Evolutionary conservation across 192 early-diverging fungal genomes (phyloP).

Genomic region (Rhizophagus prolifer): DNA sequence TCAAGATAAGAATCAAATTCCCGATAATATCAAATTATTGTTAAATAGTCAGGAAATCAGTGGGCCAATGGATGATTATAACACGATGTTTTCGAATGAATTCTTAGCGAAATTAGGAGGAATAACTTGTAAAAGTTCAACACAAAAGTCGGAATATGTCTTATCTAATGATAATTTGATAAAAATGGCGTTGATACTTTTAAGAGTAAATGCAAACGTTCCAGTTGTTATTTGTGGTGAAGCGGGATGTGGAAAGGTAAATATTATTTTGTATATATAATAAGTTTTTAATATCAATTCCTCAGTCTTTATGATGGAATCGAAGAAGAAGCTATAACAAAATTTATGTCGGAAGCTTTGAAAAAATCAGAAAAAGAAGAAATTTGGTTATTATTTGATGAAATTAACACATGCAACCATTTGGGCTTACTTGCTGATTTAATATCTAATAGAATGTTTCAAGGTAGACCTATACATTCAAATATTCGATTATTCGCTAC

Average conservation of each 20-base stretch:
- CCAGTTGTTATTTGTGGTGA: conserved; percentile 24
- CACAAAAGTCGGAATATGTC: not conserved
- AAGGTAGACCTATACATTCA: too few species aligned
- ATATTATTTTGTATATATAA: not conserved
- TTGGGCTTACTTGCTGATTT: too few species aligned
- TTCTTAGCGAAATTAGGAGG: not conserved
- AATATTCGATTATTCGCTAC: too few species aligned
- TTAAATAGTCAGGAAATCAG: not conserved
- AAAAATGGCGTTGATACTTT: conserved; percentile 24
- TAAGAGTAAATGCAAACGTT: conserved; percentile 19
- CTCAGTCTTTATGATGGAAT: too few species aligned
- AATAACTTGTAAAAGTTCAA: conserved; percentile 9
- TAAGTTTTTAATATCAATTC: too few species aligned
- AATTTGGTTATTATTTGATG: too few species aligned
- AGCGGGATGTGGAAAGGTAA: conserved; percentile 25
- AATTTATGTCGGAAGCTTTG: too few species aligned
- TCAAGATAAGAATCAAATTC: conserved; percentile 3
- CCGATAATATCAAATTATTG: not conserved
- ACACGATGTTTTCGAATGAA: not conserved
- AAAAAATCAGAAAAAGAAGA: too few species aligned
- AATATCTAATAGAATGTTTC: too few species aligned
- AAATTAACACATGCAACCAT: too few species aligned
- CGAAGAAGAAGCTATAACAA: too few species aligned
- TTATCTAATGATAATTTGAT: conserved; percentile 20
- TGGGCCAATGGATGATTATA: not conserved